Base-by-base conservation (phyloP, 2,329 filamentous ascomycete species). In the Neopestalotiopsis sp. region DNA sequence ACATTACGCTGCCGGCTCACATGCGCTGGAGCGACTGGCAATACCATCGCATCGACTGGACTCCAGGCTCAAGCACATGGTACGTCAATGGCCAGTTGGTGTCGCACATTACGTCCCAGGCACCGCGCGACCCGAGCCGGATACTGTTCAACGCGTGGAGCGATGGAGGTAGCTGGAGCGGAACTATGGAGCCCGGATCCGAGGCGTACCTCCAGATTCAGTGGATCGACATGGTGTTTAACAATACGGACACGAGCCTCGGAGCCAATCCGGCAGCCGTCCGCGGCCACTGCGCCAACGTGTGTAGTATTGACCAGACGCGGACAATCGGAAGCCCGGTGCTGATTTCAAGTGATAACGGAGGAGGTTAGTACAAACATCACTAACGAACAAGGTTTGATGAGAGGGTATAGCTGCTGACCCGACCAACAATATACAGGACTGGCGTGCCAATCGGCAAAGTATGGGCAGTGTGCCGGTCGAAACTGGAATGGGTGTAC, bases 131-230 rank as follows among this genome's bases (percentile, higher is more conserved):
- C 69, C 78, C 81, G n/a, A 81, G 80, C 42, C 81, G 78, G 56
- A 76, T 87, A 49, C 81, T 85, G 56, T 81, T 87, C 74, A 87
- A 88, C 74, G 80, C 83, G 75, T 88, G 85, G 85, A 83, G 82
- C 67, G 83, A 87, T 71, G 85, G 85, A 34, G 85, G 85, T 4
- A 78, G 77, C 49, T 88, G 85, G 85, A 83, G 80, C 66, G 85
- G 84, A 4, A 79, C 83, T 61, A 86, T 86, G 84, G 75, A 67
- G 1, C 73, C 78, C 4, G 80, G 79, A 20, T 73, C 75, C 7
- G 76, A 78, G 40, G 85, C 85, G 0, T 82, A 82, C 67, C 78
- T 87, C 74, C 83, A 87, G 67, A 81, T 88, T 56, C 82, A 84
- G 75, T 88, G 84, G 84, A 83, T 88, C 66, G 85, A 88, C 70